phyloP scores from a whole-genome alignment of 2,329 filamentous ascomycete species.

The Talaromyces albobiverticillius region DNA sequence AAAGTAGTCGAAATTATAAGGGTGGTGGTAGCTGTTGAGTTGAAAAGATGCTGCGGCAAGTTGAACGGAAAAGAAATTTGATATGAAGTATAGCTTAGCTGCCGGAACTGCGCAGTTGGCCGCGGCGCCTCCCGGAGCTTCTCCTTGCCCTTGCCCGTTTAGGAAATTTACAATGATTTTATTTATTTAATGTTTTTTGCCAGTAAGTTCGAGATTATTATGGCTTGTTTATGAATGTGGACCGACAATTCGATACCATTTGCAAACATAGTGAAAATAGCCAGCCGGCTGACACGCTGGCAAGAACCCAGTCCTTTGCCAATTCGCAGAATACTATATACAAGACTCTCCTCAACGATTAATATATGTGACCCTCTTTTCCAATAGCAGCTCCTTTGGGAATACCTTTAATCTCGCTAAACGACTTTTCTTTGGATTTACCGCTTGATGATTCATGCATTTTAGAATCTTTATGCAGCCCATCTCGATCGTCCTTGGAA shows the following conservation, averaged over 20 bases:
- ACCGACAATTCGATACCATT: too few relatives aligned
- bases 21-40: background rate
- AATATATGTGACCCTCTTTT: slow-evolving; percentile 37
- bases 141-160: too few relatives aligned
- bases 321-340: too few relatives aligned
- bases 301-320: too few relatives aligned
- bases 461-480: slow-evolving; percentile 6
- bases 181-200: too few relatives aligned
- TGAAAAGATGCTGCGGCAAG: background rate
- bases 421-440: slow-evolving; percentile 19
- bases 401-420: slow-evolving; percentile 60
- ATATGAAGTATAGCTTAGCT: too few relatives aligned
- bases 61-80: background rate
- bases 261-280: too few relatives aligned
- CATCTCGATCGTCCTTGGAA: slow-evolving; percentile 31
- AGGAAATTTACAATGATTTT: too few relatives aligned
- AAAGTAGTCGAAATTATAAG: too few relatives aligned
- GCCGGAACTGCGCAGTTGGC: slow-evolving; percentile 7
- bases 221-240: too few relatives aligned
- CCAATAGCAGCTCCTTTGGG: slow-evolving; percentile 48
- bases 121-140: background rate
- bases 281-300: too few relatives aligned
- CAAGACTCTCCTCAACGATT: slow-evolving; percentile 9
- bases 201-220: too few relatives aligned
- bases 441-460: slow-evolving; percentile 13